Base-by-base conservation (phyloP, 352 stramenopile species). In the Saprolegnia parasitica region DNA sequence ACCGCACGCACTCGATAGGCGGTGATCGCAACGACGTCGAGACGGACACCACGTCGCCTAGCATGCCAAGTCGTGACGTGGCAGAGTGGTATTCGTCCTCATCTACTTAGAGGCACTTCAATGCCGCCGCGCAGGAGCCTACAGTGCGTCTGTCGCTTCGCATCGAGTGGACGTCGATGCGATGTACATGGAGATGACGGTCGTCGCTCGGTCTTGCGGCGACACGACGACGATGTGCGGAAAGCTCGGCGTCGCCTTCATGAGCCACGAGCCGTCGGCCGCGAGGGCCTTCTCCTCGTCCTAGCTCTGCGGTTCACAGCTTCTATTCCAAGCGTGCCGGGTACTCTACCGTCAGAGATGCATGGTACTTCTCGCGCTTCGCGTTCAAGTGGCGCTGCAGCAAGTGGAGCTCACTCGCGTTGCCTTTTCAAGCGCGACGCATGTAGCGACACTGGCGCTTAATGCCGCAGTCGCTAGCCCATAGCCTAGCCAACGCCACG, bases 201-300 rank as follows among this genome's bases (percentile, higher is more conserved):
- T 13, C 21, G 20, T 15, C 21, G 63, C 45, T 40, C 55, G 15
- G 39, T 70, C 63, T 62, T 61, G 63, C 6, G 63, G 63, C n/a
- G 63, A 40, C 13, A 70, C 5, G 18, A 70, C 63, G 10, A 70
- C 13, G 15, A 70, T 16, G 32, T 70, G 63, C 11, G 63, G 63
- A 49, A 70, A 70, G 39, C 50, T 55, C 23, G 63, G 63, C n/a
- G 45, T 13, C 6, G 63, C 26, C 23, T 70, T 58, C 63, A 70
- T 70, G 35, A 70, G 54, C 46, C 63, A 26, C 24, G 35, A 49
- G 13, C 20, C 50, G 23, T 70, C 29, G n/a, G 21, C 29, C 10
- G 23, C 45, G 29, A 39, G 9, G 26, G 18, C 16, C 5, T 56
- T n/a, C 5, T 67, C 61, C 21, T 32, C 20, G 10, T 32, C 13